Percentiles rank a stretch among this genome's conserved stretches.
phyloP scores from a whole-genome alignment of 78 protist species.

The Goniomonas avonlea region DNA sequence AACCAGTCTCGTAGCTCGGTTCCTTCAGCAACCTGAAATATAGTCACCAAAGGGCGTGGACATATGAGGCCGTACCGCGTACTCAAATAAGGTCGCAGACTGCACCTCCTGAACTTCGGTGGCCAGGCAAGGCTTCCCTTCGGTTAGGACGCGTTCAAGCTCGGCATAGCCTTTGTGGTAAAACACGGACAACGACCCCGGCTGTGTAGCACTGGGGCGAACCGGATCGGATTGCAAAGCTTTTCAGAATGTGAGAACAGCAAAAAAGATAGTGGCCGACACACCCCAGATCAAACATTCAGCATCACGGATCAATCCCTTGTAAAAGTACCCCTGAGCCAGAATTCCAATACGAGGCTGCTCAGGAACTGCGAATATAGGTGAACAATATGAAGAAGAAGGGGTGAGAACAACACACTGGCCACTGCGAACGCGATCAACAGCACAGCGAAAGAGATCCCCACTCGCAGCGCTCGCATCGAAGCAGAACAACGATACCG shows the following conservation, averaged over 20 bases:
- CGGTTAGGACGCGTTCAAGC: too few relatives aligned
- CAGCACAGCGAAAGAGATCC: too few relatives aligned
- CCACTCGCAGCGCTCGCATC: background rate
- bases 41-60: background rate
- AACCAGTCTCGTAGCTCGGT: slow-evolving; percentile 16
- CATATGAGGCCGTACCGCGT: too few relatives aligned
- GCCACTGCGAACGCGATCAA: background rate
- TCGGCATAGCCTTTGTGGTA: too few relatives aligned
- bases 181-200: too few relatives aligned
- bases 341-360: background rate
- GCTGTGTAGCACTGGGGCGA: too few relatives aligned
- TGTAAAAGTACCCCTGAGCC: background rate
- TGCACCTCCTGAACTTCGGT: too few relatives aligned
- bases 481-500: background rate
- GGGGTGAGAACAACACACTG: background rate
- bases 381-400: background rate
- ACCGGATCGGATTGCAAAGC: too few relatives aligned
- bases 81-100: too few relatives aligned
- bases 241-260: background rate
- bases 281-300: slow-evolving; percentile 12
- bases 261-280: background rate
- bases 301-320: slow-evolving; percentile 7
- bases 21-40: background rate
- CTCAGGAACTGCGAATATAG: background rate
- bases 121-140: too few relatives aligned